These are phyloP conservation scores for Eimeria tenella DNA, from an alignment of 169 alveolate species.

Conservation along the genomic window DNA sequence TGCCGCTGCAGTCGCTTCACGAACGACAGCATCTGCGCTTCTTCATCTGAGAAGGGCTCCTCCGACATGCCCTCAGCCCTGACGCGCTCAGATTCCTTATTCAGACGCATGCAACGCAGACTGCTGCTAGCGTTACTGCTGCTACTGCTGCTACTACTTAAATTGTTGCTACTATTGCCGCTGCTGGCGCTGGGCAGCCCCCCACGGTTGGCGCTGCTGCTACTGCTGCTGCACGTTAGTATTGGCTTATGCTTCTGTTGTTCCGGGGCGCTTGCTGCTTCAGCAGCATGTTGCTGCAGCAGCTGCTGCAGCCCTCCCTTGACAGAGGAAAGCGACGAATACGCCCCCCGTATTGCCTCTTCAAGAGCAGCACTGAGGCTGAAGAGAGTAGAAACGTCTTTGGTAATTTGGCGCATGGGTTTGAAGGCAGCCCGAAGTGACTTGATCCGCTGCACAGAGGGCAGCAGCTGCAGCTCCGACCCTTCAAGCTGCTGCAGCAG, in stretches of 20 bases:
- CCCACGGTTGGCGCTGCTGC: neutral
- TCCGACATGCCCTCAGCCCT: neutral
- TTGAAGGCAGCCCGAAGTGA: conserved; percentile 2
- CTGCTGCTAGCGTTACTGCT: neutral
- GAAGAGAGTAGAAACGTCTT: conserved; percentile 3
- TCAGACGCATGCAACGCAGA: conserved; percentile 14
- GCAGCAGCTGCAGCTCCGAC: conserved; percentile 60
- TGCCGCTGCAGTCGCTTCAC: conserved; percentile 21
- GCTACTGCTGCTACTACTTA: neutral
- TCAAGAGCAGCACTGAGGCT: conserved; percentile 7
- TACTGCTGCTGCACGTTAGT: neutral
- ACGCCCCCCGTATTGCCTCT: conserved; percentile 7
- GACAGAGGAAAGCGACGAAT: conserved; percentile 37
- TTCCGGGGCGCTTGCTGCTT: neutral
- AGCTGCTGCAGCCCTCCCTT: conserved; percentile 35
- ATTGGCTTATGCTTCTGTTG: neutral
- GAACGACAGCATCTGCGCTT: neutral
- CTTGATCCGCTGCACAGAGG: conserved; percentile 31
- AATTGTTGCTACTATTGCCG: neutral
- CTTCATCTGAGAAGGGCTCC: neutral
- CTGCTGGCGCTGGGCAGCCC: neutral
- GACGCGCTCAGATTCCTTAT: neutral
- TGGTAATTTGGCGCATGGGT: conserved; percentile 6
- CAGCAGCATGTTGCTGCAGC: conserved; percentile 56
- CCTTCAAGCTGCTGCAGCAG: conserved; percentile 52